Conservation (phyloP, 2,329 filamentous ascomycete genomes). For the Ramichloridium luteum region DNA sequence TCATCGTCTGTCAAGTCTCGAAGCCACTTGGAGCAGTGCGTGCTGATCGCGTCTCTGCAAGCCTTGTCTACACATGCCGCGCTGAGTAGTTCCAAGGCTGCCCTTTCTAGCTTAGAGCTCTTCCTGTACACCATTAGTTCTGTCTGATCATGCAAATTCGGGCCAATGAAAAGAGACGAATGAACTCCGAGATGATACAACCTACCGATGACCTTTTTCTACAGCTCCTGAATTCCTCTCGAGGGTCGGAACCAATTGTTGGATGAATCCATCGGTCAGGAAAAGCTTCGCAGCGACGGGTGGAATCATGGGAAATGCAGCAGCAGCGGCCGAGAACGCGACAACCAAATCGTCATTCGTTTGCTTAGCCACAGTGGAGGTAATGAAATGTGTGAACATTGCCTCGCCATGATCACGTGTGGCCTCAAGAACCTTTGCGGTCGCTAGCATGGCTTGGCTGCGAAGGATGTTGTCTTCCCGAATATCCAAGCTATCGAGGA, state of each 20-base stretch:
- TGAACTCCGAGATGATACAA: no score
- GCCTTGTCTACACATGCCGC: conserved; percentile 75
- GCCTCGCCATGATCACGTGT: conserved; percentile 55
- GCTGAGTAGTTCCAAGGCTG: conserved; percentile 79
- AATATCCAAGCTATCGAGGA: conserved; percentile 78
- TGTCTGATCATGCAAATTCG: background rate
- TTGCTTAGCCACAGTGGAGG: conserved; percentile 54
- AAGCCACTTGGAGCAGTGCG: conserved; percentile 78
- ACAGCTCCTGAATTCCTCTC: conserved; percentile 41
- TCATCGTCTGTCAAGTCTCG: conserved; percentile 56
- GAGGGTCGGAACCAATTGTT: conserved; percentile 46
- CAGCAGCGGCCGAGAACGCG: conserved; percentile 83
- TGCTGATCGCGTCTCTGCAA: conserved; percentile 72
- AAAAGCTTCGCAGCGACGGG: conserved; percentile 66
- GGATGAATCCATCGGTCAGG: conserved; percentile 75
- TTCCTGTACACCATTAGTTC: conserved; percentile 49
- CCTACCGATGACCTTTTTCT: conserved; percentile 21
- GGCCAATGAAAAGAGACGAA: no score
- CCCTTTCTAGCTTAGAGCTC: conserved; percentile 73
- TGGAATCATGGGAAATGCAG: conserved; percentile 75
- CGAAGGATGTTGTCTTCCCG: conserved; percentile 61
- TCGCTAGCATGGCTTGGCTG: conserved; percentile 69
- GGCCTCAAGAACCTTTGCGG: conserved; percentile 71
- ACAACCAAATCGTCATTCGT: conserved; percentile 82
- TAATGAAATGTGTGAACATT: conserved; percentile 61